These are phyloP conservation scores for Ormosia emarginata DNA, from an alignment of 306 rosid genomes.

Conservation along the genomic window DNA sequence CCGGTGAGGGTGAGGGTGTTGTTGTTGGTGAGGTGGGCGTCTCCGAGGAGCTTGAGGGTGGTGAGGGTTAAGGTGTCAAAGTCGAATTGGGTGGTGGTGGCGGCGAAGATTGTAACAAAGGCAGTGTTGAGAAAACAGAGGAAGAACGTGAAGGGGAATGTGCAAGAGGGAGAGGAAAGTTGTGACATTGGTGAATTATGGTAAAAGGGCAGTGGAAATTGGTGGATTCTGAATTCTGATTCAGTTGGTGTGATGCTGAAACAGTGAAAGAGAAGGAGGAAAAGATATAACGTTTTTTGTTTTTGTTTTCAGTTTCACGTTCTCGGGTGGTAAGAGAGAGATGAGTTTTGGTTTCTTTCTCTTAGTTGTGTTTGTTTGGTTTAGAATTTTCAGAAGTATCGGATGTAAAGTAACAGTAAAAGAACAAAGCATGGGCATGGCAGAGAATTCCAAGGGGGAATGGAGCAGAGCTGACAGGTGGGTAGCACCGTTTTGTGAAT, in stretches of 20 bases:
- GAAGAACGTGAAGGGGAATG: neutral
- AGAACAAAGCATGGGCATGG: too few species aligned
- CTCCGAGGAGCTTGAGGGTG: constrained; percentile 74
- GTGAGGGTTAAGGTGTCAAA: constrained; percentile 58
- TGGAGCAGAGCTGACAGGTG: too few species aligned
- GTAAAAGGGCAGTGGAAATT: constrained; percentile 25
- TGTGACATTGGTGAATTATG: constrained; percentile 29
- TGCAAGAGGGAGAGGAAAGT: neutral
- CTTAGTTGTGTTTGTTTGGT: too few species aligned
- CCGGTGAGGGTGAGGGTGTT: constrained; percentile 66
- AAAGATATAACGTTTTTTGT: too few species aligned
- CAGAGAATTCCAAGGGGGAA: too few species aligned
- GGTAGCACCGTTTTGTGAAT: too few species aligned
- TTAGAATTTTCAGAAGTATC: too few species aligned
- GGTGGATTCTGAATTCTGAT: neutral
- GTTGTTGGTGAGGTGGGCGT: constrained; percentile 75
- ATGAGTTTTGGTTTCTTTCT: too few species aligned
- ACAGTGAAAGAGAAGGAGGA: neutral
- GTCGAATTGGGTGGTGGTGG: constrained; percentile 60
- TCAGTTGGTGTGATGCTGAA: neutral
- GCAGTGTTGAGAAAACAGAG: neutral
- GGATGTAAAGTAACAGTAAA: too few species aligned
- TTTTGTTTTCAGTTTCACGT: too few species aligned
- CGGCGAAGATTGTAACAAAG: neutral
- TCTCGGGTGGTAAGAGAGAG: too few species aligned